phyloP scores from a whole-genome alignment of 192 early-diverging fungal genomes.

The Chytriomyces sp. region DNA sequence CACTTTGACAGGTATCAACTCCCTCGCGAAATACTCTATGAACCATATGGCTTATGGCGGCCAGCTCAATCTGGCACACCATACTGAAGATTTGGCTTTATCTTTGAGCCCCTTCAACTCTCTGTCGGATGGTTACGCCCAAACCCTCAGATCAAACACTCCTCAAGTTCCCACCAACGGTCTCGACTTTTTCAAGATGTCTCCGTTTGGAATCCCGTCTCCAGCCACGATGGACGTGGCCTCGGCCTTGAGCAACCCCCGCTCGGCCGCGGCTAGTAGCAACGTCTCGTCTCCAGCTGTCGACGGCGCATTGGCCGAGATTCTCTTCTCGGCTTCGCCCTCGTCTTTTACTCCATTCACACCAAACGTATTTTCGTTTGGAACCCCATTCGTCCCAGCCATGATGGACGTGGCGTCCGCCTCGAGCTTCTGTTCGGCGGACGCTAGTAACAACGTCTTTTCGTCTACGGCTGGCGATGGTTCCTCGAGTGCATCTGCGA shows the following conservation, averaged over 20 bases:
- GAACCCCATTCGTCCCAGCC: constrained; percentile 16
- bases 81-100: neutral
- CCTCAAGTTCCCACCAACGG: neutral
- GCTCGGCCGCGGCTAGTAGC: neutral
- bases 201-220: neutral
- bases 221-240: neutral
- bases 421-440: constrained; percentile 11
- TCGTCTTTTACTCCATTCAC: neutral
- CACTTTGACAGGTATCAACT: neutral
- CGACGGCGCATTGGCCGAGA: neutral
- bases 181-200: neutral
- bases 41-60: neutral
- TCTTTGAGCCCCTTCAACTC: constrained; percentile 11
- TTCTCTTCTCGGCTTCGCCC: neutral
- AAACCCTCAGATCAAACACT: neutral
- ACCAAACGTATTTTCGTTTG: constrained; percentile 4
- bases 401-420: constrained; percentile 19
- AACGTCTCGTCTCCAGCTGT: neutral
- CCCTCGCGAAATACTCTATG: neutral
- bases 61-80: neutral
- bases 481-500: neutral
- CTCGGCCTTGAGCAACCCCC: neutral
- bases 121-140: neutral
- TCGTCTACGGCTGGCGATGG: constrained; percentile 6
- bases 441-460: constrained; percentile 14